Evolutionary conservation across 192 early-diverging fungal species (phyloP).

Genomic region (Geranomyces variabilis): DNA sequence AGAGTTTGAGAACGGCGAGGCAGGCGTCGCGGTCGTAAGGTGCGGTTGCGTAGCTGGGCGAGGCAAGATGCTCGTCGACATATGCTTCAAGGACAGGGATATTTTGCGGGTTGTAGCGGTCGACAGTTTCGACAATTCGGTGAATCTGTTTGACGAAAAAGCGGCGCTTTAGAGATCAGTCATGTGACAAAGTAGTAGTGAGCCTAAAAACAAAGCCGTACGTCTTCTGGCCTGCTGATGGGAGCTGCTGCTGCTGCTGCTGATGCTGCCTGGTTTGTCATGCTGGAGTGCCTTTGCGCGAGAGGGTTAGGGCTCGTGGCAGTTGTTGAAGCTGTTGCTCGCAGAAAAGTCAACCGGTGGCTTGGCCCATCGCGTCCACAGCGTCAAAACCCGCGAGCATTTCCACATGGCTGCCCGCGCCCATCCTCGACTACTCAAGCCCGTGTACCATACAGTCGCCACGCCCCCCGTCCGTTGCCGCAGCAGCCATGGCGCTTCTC

Average conservation of each 20-base stretch:
- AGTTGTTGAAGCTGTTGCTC: too few species aligned
- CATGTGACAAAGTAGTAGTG: not conserved
- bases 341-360: too few species aligned
- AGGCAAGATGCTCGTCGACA: constrained; percentile 74
- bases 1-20: constrained; percentile 89
- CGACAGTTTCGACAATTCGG: constrained; percentile 50
- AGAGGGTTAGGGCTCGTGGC: too few species aligned
- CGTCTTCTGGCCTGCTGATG: constrained; percentile 7
- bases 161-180: not conserved
- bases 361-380: too few species aligned
- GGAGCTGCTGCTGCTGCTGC: constrained; percentile 1
- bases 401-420: too few species aligned
- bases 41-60: not conserved
- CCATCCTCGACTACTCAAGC: too few species aligned
- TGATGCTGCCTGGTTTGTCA: not conserved
- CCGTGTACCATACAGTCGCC: too few species aligned
- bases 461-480: too few species aligned
- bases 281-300: too few species aligned
- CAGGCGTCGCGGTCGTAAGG: constrained; percentile 86
- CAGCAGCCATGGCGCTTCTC: constrained; percentile 27
- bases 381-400: too few species aligned
- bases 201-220: not conserved
- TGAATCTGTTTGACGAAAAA: constrained; percentile 37
- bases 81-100: constrained; percentile 82
- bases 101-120: constrained; percentile 86